Base-by-base conservation (phyloP, 148 eudicot genomes). In the Arctostaphylos glauca region DNA sequence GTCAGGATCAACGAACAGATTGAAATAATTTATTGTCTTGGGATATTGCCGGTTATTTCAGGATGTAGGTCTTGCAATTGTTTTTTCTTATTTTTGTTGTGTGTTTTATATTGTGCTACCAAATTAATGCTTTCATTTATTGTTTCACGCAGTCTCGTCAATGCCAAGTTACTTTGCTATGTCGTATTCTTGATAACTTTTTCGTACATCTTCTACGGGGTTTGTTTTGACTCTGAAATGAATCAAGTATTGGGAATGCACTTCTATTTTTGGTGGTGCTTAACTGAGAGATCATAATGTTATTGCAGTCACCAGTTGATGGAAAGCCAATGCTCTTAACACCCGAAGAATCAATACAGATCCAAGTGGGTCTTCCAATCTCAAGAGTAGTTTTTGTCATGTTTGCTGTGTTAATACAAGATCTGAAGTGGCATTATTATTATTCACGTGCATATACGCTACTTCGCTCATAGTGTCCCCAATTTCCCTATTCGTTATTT, bases 271-370 rank as follows among this genome's bases (percentile, higher is more conserved):
- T n/a, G 7, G 41, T 53, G 76, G 76, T 38, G 72, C 83, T 52
- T 83, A 64, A 77, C 74, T 77, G 68, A 56, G 62, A 19, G 41
- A 53, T 74, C 77, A 80, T 44, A 81, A 83, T 62, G 10, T 77
- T 83, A 53, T 79, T 86, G 86, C 90, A 94, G 98, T 94, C 98
- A 14, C 98, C 97, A 49, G 93, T 92, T 67, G 97, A 95, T 88
- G 96, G 98, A 85, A 93, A 90, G 86, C 94, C 96, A 49, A 95
- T 94, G 98, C 91, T 93, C 71, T 90, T 95, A 77, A 95, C 94
- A 76, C 98, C 97, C 13, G 97, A 95, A 79, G 97, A 95, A 81
- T 92, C 97, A 52, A 95, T 95, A 78, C 90, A 93, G 83, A 95
- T 95, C 73, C 98, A 95, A 86, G 98, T 94, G 84, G 86, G 89